Evolutionary conservation across 768 basidiomycete species (phyloP).

Genomic region (Kwoniella heveanensis): DNA sequence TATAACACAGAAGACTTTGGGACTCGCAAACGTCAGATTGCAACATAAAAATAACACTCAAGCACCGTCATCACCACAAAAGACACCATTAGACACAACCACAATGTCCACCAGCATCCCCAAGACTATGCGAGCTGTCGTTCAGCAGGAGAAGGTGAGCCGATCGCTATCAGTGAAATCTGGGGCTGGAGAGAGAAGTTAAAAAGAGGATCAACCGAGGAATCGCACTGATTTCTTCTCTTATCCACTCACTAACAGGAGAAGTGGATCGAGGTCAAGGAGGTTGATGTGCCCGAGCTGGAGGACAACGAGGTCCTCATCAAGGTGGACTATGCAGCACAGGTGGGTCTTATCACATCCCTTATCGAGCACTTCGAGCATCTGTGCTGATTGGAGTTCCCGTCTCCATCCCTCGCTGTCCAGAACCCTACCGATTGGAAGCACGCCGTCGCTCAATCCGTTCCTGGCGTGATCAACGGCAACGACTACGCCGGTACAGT

Average conservation of each 20-base stretch:
- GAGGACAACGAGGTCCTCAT: constrained; percentile 45
- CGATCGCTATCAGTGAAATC: not conserved
- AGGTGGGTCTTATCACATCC: too few species aligned
- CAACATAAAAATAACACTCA: too few species aligned
- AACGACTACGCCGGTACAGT: constrained; percentile 48
- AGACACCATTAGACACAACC: too few species aligned
- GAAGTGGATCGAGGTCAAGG: constrained; percentile 29
- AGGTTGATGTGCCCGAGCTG: constrained; percentile 36
- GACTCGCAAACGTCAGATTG: too few species aligned
- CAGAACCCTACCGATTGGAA: constrained; percentile 51
- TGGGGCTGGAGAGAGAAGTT: too few species aligned
- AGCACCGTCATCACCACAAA: too few species aligned
- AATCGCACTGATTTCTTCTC: not conserved
- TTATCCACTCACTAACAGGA: constrained; percentile 25
- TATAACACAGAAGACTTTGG: too few species aligned
- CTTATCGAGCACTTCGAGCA: too few species aligned
- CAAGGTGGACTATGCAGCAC: constrained; percentile 41
- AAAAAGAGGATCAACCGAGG: too few species aligned
- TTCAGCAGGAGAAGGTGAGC: constrained; percentile 33
- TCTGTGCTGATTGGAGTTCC: too few species aligned
- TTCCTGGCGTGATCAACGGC: constrained; percentile 37
- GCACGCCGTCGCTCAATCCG: constrained; percentile 28
- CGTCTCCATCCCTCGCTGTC: too few species aligned
- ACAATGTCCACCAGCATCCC: constrained; percentile 29
- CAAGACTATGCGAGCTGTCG: constrained; percentile 42